Evolutionary conservation across 257 asterid genomes (phyloP), one percentile per base, ranked within the genome.

Genomic region (Fraxinus americana): DNA sequence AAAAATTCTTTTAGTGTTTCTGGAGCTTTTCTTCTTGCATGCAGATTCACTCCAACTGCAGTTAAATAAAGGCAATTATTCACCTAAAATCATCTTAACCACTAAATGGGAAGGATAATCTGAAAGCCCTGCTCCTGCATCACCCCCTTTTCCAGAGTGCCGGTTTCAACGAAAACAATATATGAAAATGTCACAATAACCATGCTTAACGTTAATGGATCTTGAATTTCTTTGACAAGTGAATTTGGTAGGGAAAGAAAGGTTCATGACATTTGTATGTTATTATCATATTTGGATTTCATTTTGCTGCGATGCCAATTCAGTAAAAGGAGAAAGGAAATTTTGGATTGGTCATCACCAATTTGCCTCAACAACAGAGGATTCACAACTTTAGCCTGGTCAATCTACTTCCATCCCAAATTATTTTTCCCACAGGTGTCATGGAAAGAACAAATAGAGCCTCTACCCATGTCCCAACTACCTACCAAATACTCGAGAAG

Each of bases 401-500:
- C 69, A 4, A 59, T 63, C n/a, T 9, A 63, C 30, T 63, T 27
- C 39, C 65, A 30, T 3, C 66, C 11, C 57, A 72, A 35, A 63
- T 63, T 63, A 63, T 63, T 63, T 63, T 63, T 25, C 69, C 13
- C 32, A 25, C 69, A 8, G 69, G 7, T 59, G 69, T 32, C n/a
- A 63, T 27, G 17, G 13, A 71, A 67, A 12, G 32, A 78, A 12
- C 27, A 29, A 74, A 61, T 67, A 59, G 74, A 41, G 50, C 66
- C 27, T 72, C 52, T 30, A 35, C 70, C 41, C 69, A 66, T 48
- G 23, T 59, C 68, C 65, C 75, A 72, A 57, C 78, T 73, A 86
- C 97, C 67, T 83, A 91, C 99, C 96, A 96, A 82, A 88, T 90
- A 93, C 82, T 93, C 94, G 70, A 96, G 90, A 80, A 92, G 94